Conservation (phyloP, 108 stramenopile genomes). For the Seminavis robusta region DNA sequence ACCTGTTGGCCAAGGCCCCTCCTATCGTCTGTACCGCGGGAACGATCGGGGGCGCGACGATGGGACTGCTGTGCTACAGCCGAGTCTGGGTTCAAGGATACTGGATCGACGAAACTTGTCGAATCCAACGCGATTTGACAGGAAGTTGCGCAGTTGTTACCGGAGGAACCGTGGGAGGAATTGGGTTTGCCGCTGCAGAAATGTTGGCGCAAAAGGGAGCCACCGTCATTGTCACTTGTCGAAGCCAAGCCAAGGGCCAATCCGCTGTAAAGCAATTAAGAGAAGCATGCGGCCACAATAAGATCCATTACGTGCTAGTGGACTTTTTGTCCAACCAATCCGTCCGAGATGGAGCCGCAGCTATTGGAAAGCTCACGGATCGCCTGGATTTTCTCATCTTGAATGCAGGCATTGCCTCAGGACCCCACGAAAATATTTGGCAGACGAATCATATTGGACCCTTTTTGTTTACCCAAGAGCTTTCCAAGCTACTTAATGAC, state of each 20-base stretch:
- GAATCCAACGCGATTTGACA: slow-evolving; percentile 5
- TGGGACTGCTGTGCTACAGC: too few species aligned
- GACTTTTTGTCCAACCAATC: slow-evolving; percentile 4
- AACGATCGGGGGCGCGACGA: too few species aligned
- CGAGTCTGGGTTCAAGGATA: too few species aligned
- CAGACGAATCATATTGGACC: slow-evolving; percentile 13
- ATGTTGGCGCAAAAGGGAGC: slow-evolving; percentile 1
- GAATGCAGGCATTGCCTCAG: background rate
- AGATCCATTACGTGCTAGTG: background rate
- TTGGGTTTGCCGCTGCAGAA: slow-evolving; percentile 6
- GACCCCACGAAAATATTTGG: slow-evolving; percentile 2
- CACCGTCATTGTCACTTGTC: background rate
- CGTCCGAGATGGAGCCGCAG: background rate
- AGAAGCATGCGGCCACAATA: background rate
- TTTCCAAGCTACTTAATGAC: background rate
- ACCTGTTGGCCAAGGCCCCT: too few species aligned
- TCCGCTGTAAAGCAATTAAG: background rate
- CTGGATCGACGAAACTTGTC: too few species aligned
- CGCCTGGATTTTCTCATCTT: slow-evolving; percentile 9
- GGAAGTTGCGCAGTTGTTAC: background rate
- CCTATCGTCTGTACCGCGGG: too few species aligned
- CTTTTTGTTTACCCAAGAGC: slow-evolving; percentile 3
- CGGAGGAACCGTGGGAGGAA: background rate
- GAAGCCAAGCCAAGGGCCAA: background rate
- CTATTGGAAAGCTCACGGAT: too few species aligned